Base-by-base conservation (phyloP, 2,329 filamentous ascomycete species). In the Leptographium radiaticola region DNA sequence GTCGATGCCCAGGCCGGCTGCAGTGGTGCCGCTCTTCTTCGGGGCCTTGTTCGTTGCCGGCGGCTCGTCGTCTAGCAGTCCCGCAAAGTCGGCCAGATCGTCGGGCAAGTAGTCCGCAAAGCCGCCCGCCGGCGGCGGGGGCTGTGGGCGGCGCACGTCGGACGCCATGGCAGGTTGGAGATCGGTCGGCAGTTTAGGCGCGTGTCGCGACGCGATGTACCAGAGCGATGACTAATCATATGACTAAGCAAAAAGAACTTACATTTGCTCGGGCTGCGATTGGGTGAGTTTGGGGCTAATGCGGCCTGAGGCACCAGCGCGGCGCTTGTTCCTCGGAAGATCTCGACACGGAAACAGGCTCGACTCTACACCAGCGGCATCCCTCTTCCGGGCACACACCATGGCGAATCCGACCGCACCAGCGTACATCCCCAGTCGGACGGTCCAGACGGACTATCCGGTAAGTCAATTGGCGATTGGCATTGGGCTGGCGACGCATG, bases 381-480 rank as follows among this genome's bases (percentile, higher is more conserved):
- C n/a, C 46, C 20, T 44, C 62, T 50, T 38, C 5, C 46, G 47
- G 33, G 42, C 49, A 39, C 36, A 54, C 42, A 70, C 59, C 57
- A 74, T 73, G 71, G 66, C 71, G 61, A 71, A 59, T 58, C 56
- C 65, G 53, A 61, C 63, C 15, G 55, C 65, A 40, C 64, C 65
- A 63, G 72, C 72, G 33, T 77, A 83, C 64, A 78, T 87, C 60
- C 85, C 86, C 55, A 84, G 86, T 67, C 94, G 93, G 80, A 78
- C 82, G 67, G 73, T 89, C 63, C 77, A 84, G 68, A 87, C 87
- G 63, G 84, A 93, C 57, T 97, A 87, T 69, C 91, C 91, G 56
- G 93, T 97, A 75, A 65, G 87, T 75, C 44, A 2, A 25, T 25
- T 38, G 13, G 10, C 9, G 10, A 63, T 25, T 25, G 64, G 63